Base-by-base conservation (phyloP, 139 green algal species). In the Yamagishiella unicocca region DNA sequence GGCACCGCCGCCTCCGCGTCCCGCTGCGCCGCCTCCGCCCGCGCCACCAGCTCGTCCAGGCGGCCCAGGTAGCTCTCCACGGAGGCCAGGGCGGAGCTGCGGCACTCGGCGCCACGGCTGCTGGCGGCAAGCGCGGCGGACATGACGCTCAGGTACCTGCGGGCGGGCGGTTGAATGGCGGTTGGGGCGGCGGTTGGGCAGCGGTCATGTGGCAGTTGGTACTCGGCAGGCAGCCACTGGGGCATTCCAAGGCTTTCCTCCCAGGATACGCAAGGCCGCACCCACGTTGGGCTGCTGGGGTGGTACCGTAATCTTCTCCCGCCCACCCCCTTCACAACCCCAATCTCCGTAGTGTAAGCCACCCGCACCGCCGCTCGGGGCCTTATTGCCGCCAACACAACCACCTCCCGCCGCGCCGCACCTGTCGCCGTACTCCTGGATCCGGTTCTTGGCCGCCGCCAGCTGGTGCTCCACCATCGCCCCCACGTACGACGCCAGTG, bases 71-170 rank as follows among this genome's bases (percentile, higher is more conserved):
- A 88, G 83, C 25, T 70, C 38, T 85, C 50, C 62, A 91, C 89
- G 29, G 89, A 64, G 5, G 42, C 58, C 42, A 92, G 83, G 24
- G 91, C 89, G 4, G 83, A 72, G 29, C 58, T 73, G n/a, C 89
- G 79, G 42, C 75, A 67, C 25, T 92, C 87, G 7, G 87, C 84
- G 38, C 91, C 87, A 4, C 43, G 53, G 37, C 24, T 43, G 24
- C 53, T 74, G 40, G 87, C 84, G 14, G 92, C 89, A 27, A 94
- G 89, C 27, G 91, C 87, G 31, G 82, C 64, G 19, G 29, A 38
- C 87, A 91, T 90, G 38, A 79, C 74, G 61, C 61, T 61, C 31
- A 94, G 74, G 80, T 94, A 94, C 78, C 91, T 94, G 85, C 29
- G 37, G 24, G 22, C 6, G 35, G 31, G 43, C 19, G 8, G 27